Conservation (phyloP, 352 stramenopile species). For the Globisporangium emineosum region DNA sequence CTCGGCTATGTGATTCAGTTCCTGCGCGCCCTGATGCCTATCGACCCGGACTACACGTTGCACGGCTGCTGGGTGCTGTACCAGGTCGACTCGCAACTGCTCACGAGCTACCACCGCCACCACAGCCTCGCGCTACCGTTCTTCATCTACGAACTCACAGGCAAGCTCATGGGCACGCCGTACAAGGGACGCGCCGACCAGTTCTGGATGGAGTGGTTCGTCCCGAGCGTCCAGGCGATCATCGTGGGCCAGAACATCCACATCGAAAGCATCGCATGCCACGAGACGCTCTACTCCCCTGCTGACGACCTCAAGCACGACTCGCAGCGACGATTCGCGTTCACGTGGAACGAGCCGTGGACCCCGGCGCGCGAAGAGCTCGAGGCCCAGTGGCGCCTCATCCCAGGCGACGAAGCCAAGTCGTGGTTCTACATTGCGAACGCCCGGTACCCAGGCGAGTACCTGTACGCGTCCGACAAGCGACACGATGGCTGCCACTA, state of each 20-base stretch:
- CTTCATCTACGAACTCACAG: constrained; percentile 11
- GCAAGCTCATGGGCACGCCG: neutral
- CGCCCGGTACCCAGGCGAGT: constrained; percentile 6
- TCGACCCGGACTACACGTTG: constrained; percentile 8
- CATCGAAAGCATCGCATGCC: constrained; percentile 1
- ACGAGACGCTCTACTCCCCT: constrained; percentile 6
- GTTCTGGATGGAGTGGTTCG: constrained; percentile 14
- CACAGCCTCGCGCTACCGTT: constrained; percentile 13
- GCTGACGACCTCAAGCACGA: constrained; percentile 4
- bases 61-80: constrained; percentile 12
- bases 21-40: constrained; percentile 5
- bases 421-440: constrained; percentile 11
- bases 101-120: constrained; percentile 5
- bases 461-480: constrained; percentile 4
- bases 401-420: constrained; percentile 11
- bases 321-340: neutral
- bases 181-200: constrained; percentile 8
- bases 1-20: constrained; percentile 4
- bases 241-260: constrained; percentile 5
- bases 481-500: neutral
- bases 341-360: constrained; percentile 5
- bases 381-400: constrained; percentile 3
- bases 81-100: constrained; percentile 10
- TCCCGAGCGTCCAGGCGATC: neutral
- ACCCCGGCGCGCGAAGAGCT: neutral